Conservation (phyloP, 2,329 filamentous ascomycete species). For the Calonectria fujianensis region DNA sequence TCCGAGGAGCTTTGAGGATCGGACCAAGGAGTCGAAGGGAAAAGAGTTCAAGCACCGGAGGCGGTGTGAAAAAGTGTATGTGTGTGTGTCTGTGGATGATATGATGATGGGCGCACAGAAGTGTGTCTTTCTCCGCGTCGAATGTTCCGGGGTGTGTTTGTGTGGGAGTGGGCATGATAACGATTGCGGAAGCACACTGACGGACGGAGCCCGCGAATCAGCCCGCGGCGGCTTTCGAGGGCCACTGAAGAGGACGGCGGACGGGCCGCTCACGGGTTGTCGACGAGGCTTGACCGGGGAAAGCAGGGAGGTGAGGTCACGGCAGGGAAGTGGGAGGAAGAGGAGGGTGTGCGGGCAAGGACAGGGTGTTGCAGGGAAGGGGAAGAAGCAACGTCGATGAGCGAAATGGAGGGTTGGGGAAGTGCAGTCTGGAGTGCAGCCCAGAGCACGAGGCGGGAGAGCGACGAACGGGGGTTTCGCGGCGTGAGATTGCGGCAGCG, state of each 20-base stretch:
- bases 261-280: slow-evolving; percentile 52
- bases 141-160: slow-evolving; percentile 41
- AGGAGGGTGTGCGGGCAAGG: slow-evolving; percentile 3
- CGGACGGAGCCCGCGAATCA: slow-evolving; percentile 39
- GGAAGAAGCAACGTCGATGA: slow-evolving; percentile 56
- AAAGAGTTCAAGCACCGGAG: slow-evolving; percentile 47
- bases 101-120: slow-evolving; percentile 47
- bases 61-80: slow-evolving; percentile 53
- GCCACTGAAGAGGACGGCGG: slow-evolving; percentile 52
- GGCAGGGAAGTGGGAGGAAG: slow-evolving; percentile 42
- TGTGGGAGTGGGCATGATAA: slow-evolving; percentile 37
- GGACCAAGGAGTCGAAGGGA: slow-evolving; percentile 39
- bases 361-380: slow-evolving; percentile 38
- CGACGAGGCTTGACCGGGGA: slow-evolving; percentile 43
- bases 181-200: slow-evolving; percentile 8
- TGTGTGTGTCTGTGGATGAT: slow-evolving; percentile 46
- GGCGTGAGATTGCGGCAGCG: slow-evolving; percentile 22
- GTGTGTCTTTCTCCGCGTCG: slow-evolving; percentile 22
- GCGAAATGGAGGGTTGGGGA: slow-evolving; percentile 42
- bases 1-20: slow-evolving; percentile 42
- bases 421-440: slow-evolving; percentile 25
- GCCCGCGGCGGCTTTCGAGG: slow-evolving; percentile 48
- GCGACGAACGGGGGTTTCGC: slow-evolving; percentile 31
- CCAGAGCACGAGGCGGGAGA: slow-evolving; percentile 15
- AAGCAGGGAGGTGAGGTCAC: slow-evolving; percentile 48